A percentile compares a stretch with the other conserved stretches of the same genome.
Conservation (phyloP, 495 filamentous ascomycete genomes). For the Astrothelium subdiscretum region DNA sequence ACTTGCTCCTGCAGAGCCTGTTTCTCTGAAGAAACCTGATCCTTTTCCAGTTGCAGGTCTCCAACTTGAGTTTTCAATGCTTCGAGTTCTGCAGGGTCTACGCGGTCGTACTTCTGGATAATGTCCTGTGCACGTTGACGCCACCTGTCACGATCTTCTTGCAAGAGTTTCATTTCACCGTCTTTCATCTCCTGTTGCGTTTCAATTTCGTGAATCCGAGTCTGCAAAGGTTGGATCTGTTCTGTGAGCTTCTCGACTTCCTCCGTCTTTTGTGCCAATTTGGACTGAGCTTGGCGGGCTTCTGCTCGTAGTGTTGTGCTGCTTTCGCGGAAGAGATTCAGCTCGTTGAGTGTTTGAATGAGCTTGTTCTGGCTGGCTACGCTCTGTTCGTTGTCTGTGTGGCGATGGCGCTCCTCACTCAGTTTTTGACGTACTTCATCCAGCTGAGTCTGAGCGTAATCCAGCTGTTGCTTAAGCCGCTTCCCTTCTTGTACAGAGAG, state of each 20-base stretch:
- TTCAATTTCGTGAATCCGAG: constrained; percentile 66
- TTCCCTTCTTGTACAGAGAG: constrained; percentile 75
- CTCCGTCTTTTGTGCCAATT: constrained; percentile 59
- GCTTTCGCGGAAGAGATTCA: constrained; percentile 90
- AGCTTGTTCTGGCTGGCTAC: constrained; percentile 72
- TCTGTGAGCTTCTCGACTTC: constrained; percentile 62
- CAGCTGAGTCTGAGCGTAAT: constrained; percentile 72
- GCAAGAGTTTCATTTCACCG: constrained; percentile 71
- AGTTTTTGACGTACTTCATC: constrained; percentile 79
- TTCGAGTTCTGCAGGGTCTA: constrained; percentile 86
- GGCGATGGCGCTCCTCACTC: constrained; percentile 70
- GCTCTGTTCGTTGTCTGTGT: constrained; percentile 57
- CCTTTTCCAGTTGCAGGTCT: constrained; percentile 57
- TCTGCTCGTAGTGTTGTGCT: constrained; percentile 79
- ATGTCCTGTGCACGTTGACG: constrained; percentile 90
- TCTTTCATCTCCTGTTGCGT: constrained; percentile 66
- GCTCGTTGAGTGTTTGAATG: constrained; percentile 84
- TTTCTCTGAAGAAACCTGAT: constrained; percentile 49
- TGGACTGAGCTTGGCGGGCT: constrained; percentile 60
- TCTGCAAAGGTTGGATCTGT: constrained; percentile 72
- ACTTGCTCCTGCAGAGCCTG: constrained; percentile 47
- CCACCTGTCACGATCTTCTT: constrained; percentile 81
- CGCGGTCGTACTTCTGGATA: constrained; percentile 86
- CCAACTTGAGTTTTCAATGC: constrained; percentile 61
- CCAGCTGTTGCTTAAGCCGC: constrained; percentile 76